These are phyloP conservation scores for Neofusicoccum kwambonambiense DNA, from an alignment of 2,329 filamentous ascomycete species.

Conservation along the genomic window DNA sequence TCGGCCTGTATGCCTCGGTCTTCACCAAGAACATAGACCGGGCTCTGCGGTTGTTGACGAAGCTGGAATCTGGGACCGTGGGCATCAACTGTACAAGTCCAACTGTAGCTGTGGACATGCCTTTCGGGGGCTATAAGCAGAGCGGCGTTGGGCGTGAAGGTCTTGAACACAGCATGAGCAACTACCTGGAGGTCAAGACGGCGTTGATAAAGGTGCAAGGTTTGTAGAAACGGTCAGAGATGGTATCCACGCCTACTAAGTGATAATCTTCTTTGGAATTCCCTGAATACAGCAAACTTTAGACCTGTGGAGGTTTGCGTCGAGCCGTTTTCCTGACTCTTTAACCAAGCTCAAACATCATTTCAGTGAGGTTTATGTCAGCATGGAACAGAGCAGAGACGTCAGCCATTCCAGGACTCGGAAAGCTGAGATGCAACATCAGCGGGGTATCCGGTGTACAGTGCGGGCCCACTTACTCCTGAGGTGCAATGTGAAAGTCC, in stretches of 20 bases:
- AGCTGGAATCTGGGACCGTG: constrained; percentile 41
- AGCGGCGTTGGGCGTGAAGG: constrained; percentile 38
- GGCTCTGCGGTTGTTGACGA: constrained; percentile 40
- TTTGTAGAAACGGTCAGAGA: not conserved
- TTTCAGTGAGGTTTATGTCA: not conserved
- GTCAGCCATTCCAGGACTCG: not conserved
- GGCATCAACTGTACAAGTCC: constrained; percentile 43
- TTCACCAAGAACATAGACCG: constrained; percentile 39
- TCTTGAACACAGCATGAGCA: constrained; percentile 28
- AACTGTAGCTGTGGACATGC: constrained; percentile 34
- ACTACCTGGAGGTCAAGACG: constrained; percentile 37
- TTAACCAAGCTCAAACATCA: not conserved
- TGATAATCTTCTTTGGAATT: not conserved
- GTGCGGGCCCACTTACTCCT: no score
- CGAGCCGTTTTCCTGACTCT: no score
- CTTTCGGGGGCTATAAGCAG: constrained; percentile 44
- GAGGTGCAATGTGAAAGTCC: no score
- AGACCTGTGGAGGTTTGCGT: no score
- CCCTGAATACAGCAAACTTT: not conserved
- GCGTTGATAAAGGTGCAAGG: constrained; percentile 29
- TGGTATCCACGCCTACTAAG: not conserved
- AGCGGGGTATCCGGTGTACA: no score
- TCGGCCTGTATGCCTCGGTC: constrained; percentile 38
- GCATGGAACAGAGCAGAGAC: not conserved
- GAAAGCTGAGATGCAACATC: no score